Conservation (phyloP, 2,329 filamentous ascomycete species). For the Penicillium concentricum region DNA sequence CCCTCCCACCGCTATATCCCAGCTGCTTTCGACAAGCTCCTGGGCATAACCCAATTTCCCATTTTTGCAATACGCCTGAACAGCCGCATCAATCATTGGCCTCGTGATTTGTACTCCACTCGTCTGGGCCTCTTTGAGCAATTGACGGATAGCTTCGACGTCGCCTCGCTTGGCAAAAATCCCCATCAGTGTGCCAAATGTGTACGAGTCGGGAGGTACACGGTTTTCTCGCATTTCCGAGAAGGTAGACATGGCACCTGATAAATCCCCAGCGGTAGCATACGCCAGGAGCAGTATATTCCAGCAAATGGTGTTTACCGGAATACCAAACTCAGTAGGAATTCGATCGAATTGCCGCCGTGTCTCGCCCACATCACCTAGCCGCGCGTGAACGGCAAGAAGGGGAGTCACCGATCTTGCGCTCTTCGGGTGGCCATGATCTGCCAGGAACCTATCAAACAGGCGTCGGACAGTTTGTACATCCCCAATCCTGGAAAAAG, state of each 20-base stretch:
- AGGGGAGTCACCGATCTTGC: conserved; percentile 51
- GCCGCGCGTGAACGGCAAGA: conserved; percentile 68
- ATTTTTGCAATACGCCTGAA: conserved; percentile 66
- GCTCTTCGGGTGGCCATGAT: conserved; percentile 37
- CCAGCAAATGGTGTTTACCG: conserved; percentile 64
- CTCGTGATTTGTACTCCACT: conserved; percentile 52
- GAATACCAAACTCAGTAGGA: conserved; percentile 52
- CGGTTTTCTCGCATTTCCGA: conserved; percentile 54
- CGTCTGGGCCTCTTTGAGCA: conserved; percentile 64
- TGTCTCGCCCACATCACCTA: conserved; percentile 62
- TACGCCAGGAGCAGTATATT: conserved; percentile 76
- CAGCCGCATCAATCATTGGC: conserved; percentile 62
- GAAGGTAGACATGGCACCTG: conserved; percentile 65
- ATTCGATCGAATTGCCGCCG: conserved; percentile 64
- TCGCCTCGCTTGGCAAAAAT: conserved; percentile 72
- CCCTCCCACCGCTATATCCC: conserved; percentile 52
- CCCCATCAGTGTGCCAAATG: conserved; percentile 72
- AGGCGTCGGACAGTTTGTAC: conserved; percentile 44
- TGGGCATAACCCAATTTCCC: conserved; percentile 57
- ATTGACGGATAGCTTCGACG: conserved; percentile 62
- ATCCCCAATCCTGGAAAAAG: conserved; percentile 50
- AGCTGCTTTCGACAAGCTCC: conserved; percentile 57
- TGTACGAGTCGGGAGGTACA: conserved; percentile 59
- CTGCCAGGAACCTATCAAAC: conserved; percentile 44
- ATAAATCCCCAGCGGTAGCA: conserved; percentile 63